phyloP scores from a whole-genome alignment of 208 protist species.

The Phytomonas francai region DNA sequence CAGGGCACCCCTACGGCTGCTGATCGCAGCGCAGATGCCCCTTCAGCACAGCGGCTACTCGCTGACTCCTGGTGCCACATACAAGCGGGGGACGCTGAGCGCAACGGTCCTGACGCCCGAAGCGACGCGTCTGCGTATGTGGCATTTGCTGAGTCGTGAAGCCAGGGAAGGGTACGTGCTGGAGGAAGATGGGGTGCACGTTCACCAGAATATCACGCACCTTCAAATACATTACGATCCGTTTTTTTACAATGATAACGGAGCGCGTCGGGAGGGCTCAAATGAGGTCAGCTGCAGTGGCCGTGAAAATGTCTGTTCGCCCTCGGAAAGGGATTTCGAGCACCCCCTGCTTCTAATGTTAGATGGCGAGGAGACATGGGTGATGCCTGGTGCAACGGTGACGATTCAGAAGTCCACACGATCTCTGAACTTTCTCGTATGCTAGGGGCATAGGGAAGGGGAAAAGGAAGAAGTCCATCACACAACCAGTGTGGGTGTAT shows the following conservation, averaged over 20 bases:
- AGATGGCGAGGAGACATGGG: slow-evolving; percentile 48
- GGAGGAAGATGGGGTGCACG: slow-evolving; percentile 74
- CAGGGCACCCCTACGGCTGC: slow-evolving; percentile 26
- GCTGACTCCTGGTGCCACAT: slow-evolving; percentile 53
- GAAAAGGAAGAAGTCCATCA: no score
- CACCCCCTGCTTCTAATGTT: slow-evolving; percentile 26
- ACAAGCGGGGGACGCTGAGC: slow-evolving; percentile 27
- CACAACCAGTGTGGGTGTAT: no score
- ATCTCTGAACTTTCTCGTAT: slow-evolving; percentile 19
- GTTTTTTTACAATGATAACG: no score
- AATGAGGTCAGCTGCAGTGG: no score
- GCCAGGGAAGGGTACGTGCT: slow-evolving; percentile 47
- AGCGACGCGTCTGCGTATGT: slow-evolving; percentile 52
- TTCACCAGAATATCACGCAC: slow-evolving; percentile 20
- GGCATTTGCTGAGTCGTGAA: slow-evolving; percentile 75
- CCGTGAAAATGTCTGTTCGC: no score
- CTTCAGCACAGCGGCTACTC: slow-evolving; percentile 59
- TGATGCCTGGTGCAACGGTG: slow-evolving; percentile 33
- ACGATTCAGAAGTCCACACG: slow-evolving; percentile 26
- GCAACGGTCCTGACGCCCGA: slow-evolving; percentile 46
- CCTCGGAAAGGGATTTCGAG: no score
- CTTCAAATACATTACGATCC: not conserved
- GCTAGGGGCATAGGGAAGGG: no score
- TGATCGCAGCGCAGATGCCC: slow-evolving; percentile 71
- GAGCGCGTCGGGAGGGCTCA: no score